phyloP scores from a whole-genome alignment of 2,329 filamentous ascomycete species.

The Verticillium tricorpus region DNA sequence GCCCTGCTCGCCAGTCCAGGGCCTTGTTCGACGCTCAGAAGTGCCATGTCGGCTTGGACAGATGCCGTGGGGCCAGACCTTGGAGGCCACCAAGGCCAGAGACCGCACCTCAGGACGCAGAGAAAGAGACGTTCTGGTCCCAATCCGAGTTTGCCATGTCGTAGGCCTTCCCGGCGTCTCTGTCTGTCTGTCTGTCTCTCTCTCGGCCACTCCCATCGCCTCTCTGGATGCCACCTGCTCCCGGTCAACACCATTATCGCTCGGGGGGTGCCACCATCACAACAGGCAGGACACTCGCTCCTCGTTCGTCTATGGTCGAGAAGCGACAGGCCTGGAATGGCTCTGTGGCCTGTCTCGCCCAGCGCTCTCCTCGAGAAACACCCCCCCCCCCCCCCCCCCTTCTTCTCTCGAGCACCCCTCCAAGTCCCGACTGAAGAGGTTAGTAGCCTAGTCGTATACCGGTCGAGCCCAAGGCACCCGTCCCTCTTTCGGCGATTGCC shows the following conservation, averaged over 20 bases:
- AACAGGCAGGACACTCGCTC: not conserved
- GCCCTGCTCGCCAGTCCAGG: not conserved
- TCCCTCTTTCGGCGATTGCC: not conserved
- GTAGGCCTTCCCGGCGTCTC: not conserved
- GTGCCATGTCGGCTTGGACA: not conserved
- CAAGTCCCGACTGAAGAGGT: not conserved
- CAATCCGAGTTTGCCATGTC: not conserved
- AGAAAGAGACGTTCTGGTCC: not conserved
- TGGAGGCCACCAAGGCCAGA: not conserved
- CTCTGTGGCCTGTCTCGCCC: not conserved
- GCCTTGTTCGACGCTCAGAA: not conserved
- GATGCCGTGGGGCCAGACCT: not conserved
- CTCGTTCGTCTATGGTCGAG: not conserved
- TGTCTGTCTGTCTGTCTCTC: not conserved
- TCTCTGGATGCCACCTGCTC: not conserved
- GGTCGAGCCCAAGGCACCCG: not conserved
- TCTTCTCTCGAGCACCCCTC: not conserved
- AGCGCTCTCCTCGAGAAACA: not conserved
- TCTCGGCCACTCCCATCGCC: not conserved
- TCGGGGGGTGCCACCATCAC: not conserved
- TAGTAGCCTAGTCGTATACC: not conserved
- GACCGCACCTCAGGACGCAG: not conserved
- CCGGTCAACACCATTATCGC: not conserved
- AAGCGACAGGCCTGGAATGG: conserved; percentile 1
- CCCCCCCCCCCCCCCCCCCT: not conserved